These are phyloP conservation scores for Sarocladium brachiariae DNA, from an alignment of 2,329 filamentous ascomycete genomes.

Conservation along the genomic window DNA sequence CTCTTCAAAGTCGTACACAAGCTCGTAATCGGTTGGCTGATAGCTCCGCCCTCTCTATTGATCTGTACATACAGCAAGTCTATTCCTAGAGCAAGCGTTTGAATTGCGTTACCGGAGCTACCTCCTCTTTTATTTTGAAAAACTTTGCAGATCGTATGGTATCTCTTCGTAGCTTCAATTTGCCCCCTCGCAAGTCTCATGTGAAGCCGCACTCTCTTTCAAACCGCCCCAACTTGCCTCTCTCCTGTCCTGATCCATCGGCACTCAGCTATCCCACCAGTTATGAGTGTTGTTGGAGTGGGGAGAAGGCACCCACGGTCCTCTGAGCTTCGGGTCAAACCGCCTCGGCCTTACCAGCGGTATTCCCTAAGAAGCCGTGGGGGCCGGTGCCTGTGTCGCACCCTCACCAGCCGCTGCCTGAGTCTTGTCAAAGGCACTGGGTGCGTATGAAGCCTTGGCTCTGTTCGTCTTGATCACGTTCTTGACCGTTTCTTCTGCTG, in stretches of 20 bases:
- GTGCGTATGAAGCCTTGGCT: conserved; percentile 48
- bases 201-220: no score
- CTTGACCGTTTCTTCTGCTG: conserved; percentile 77
- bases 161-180: conserved; percentile 6
- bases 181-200: not conserved
- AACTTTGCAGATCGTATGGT: not conserved
- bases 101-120: not conserved
- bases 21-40: no score
- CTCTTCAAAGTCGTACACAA: no score
- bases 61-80: no score
- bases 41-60: no score
- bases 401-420: conserved; percentile 22
- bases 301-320: not conserved
- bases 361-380: not conserved
- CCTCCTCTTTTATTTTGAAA: not conserved
- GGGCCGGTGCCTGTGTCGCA: conserved; percentile 3
- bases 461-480: conserved; percentile 68
- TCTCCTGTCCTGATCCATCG: no score
- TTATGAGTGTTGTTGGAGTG: no score
- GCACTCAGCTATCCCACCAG: no score
- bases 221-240: no score
- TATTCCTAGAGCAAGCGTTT: no score
- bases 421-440: conserved; percentile 34
- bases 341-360: not conserved
- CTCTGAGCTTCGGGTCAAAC: not conserved